Evolutionary conservation across 2,329 filamentous ascomycete species (phyloP), one percentile per base, ranked within the genome.

Genomic region (Chalaropsis ovoidea): DNA sequence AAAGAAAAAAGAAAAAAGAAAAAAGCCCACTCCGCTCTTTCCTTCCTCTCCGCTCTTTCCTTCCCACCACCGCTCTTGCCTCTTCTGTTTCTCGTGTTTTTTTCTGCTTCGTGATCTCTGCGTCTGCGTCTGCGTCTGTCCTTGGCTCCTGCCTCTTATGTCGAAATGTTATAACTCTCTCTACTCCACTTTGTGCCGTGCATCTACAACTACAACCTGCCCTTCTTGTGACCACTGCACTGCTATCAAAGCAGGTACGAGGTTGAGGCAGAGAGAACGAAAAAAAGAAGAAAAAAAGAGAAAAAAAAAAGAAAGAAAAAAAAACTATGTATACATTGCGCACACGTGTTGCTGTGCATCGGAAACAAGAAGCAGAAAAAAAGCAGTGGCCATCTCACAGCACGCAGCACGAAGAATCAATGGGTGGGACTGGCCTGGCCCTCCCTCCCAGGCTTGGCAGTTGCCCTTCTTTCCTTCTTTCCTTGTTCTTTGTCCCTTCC

Each of bases 391-490:
- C 52, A 56, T 56, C 15, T 56, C 17, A 10, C 4, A 47, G 45
- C n/a, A 17, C n/a, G 22, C n/a, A 15, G 24, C 22, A 56, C 24
- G 24, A 35, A 35, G 52, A 56, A 17, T 31, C 1, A 19, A 19
- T 3, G 19, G 11, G 27, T 56, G 24, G 52, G 52, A 35, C 11
- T 35, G 22, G 24, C 17, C 13, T 8, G 49, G 24, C 19, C 49
- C 19, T 54, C 43, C 22, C 45, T 35, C 7, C 24, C 24, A n/a
- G 10, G 52, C 22, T 56, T 56, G 58, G 41, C 41, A 43, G 58
- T 15, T 22, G 39, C 58, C 24, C 58, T 61, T 42, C 41, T 42
- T 61, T 61, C n/a, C 58, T 61, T 61, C 41, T 61, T 61, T 42
- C 0, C 0, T 22, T 61, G 35, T 61, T 61, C 41, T 61, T 42